Base-by-base conservation (phyloP, 2,329 filamentous ascomycete species). In the Pseudonectria buxi region DNA sequence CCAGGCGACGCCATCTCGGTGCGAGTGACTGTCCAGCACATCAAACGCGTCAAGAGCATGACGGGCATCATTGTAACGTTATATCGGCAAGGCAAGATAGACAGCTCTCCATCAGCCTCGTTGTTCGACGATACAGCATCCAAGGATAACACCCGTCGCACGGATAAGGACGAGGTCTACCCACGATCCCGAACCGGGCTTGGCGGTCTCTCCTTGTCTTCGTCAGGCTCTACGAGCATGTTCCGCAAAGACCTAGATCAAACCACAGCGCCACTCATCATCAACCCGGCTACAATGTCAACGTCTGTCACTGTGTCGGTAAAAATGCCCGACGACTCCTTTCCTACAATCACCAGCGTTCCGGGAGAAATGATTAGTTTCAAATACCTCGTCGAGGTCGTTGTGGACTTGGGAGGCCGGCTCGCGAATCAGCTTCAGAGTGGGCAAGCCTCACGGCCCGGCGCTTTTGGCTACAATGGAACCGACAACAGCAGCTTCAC, bases 331-430 rank as follows among this genome's bases (percentile, higher is more conserved):
- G 87, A 94, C 44, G 86, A 95, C 53, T 80, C 81, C 0, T 96
- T 96, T 49, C 90, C 92, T 0, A 95, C 89, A 3, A 96, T 96
- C 43, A 80, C 79, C 18, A 82, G 81, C 36, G 87, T 95, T 0
- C 92, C 92, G 0, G 88, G 90, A 4, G 82, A 86, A 24, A 92
- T 96, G 81, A 92, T 98, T 46, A 88, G 82, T 50, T 96, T 98
- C 67, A 86, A 83, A 48, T 96, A 98, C 55, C 86, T 89, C 47
- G 74, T 95, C 14, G 92, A 98, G 59, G 86, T 95, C 3, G 81
- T 96, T 18, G 78, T 95, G 14, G 92, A 98, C 55, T 71, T 96
- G 1, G 89, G 92, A 30, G 90, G 90, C 26, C 92, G 87, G 56
- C 65, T 95, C 27, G 77, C 81, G 2, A 78, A 77, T n/a, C 78